Evolutionary conservation across 148 eudicot genomes (phyloP), one percentile per base, ranked within the genome.

Genomic region (Rhododendron kiyosumense): DNA sequence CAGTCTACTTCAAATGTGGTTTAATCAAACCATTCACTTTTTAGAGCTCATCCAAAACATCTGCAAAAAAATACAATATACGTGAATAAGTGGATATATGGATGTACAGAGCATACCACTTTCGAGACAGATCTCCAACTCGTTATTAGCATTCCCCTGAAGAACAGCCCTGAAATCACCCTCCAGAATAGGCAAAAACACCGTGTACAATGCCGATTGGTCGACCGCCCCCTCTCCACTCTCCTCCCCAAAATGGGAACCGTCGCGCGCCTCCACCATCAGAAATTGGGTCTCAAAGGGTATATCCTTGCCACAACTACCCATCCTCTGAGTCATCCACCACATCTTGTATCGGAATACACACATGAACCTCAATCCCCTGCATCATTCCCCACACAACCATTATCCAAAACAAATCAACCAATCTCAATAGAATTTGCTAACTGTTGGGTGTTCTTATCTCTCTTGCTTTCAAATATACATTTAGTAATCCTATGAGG

Each of bases 291-390:
- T 94, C 91, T 96, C 98, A 75, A 89, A 90, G 3, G 98, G 98
- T 49, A 96, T 87, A n/a, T 96, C 94, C 57, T 88, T 88, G 17
- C 96, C 98, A 82, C 57, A 80, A 49, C 54, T 89, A 10, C 98
- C 98, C 95, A 94, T 94, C 79, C 95, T 93, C 76, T 94, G 98
- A 2, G 96, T 93, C 98, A 96, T 96, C 98, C 98, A 94, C 98
- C 98, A 96, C 83, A 96, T 41, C 83, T 96, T 96, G 93, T 94
- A 96, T 77, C 98, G 93, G 83, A 94, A 96, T 30, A 92, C 94
- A 84, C 96, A 91, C 98, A 93, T 93, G 83, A 96, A 96, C 59
- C 94, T 88, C 93, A 91, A 49, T 51, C 93, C 94, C 90, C 98
- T 96, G 92, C 61, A 54, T 78, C 45, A 41, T 30, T 48, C 24